A percentile compares a stretch with the other conserved stretches of the same genome.
Evolutionary conservation across 2,329 filamentous ascomycete genomes (phyloP).

Genomic region (Ophiosphaerella korrae): DNA sequence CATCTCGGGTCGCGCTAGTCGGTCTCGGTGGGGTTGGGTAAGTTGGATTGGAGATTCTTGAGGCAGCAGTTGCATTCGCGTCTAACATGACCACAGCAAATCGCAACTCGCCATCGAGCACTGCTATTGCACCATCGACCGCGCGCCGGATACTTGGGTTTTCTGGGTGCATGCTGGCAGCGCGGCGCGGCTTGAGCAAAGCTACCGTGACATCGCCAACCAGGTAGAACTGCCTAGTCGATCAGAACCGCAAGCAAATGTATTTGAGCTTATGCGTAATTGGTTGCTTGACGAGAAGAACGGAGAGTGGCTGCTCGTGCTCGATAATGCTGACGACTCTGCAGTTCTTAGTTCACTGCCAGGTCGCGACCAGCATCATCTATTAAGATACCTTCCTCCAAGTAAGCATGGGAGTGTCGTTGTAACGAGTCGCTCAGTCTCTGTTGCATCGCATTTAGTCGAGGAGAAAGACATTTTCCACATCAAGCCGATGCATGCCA

Average conservation of each 20-base stretch:
- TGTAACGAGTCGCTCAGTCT: background rate
- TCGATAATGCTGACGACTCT: conserved; percentile 5
- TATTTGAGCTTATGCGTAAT: too few species aligned
- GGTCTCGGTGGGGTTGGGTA: background rate
- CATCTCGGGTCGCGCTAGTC: too few species aligned
- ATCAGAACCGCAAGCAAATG: too few species aligned
- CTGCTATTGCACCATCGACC: conserved; percentile 1
- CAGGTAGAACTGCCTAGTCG: too few species aligned
- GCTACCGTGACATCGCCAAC: too few species aligned
- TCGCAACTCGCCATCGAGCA: conserved; percentile 15
- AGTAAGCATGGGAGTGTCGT: conserved; percentile 41
- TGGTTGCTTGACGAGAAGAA: conserved; percentile 5
- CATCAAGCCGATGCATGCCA: conserved; percentile 23
- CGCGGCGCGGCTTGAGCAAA: too few species aligned
- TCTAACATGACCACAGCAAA: conserved; percentile 3
- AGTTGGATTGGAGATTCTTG: background rate
- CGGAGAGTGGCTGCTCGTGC: conserved; percentile 4
- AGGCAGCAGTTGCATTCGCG: background rate
- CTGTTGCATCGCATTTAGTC: conserved; percentile 36
- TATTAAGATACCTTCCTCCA: conserved; percentile 1
- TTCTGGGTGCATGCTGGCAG: conserved; percentile 2
- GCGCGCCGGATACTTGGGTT: conserved; percentile 4
- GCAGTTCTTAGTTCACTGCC: background rate
- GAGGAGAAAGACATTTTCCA: conserved; percentile 15
- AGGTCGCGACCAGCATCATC: background rate